A percentile compares a stretch with the other conserved stretches of the same genome.
These are phyloP conservation scores for Flagelloscypha sp. DNA, from an alignment of 768 basidiomycete genomes.

Conservation along the genomic window DNA sequence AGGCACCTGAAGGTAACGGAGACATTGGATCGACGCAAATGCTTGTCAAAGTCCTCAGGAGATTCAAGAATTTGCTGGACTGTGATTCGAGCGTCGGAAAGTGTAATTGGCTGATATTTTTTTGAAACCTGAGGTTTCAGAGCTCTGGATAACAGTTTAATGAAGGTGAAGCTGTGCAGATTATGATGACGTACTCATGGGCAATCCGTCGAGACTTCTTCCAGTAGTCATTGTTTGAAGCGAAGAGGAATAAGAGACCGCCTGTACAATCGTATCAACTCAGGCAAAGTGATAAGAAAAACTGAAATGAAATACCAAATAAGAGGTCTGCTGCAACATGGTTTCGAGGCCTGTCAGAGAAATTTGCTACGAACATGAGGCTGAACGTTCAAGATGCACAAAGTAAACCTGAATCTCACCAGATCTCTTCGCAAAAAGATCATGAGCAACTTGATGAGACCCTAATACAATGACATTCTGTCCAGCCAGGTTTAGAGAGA, in stretches of 20 bases:
- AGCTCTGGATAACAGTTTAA: slow-evolving; percentile 5
- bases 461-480: slow-evolving; percentile 2
- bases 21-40: slow-evolving; percentile 6
- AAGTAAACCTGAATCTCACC: no score
- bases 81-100: slow-evolving; percentile 8
- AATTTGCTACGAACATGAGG: no score
- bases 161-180: background rate
- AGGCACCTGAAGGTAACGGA: slow-evolving; percentile 10
- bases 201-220: slow-evolving; percentile 8
- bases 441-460: slow-evolving; percentile 2
- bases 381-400: no score
- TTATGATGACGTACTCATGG: slow-evolving; percentile 10
- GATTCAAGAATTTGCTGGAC: slow-evolving; percentile 3
- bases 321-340: slow-evolving; percentile 20
- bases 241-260: slow-evolving; percentile 10
- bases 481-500: slow-evolving; percentile 2
- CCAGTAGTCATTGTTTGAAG: slow-evolving; percentile 12
- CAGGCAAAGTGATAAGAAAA: no score
- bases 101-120: slow-evolving; percentile 8
- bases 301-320: no score
- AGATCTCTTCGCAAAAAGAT: slow-evolving; percentile 3
- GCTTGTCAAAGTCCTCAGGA: slow-evolving; percentile 6
- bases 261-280: no score
- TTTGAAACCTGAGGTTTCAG: slow-evolving; percentile 7
- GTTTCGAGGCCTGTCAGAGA: slow-evolving; percentile 16